phyloP scores from a whole-genome alignment of 2,329 filamentous ascomycete species.

The Cadophora malorum region DNA sequence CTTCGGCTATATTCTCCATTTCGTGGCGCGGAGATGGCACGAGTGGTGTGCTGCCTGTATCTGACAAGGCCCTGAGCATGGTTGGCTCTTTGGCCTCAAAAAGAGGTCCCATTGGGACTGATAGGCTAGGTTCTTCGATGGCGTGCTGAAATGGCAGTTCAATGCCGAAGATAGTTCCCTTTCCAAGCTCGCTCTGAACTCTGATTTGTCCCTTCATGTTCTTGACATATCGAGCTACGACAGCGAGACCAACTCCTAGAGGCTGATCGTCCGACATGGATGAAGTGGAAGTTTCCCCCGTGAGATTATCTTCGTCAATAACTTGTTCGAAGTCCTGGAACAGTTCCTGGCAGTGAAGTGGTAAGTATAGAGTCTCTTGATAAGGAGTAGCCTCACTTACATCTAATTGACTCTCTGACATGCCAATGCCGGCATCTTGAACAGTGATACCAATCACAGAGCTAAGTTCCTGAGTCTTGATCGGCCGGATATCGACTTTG shows the following conservation, averaged over 20 bases:
- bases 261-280: constrained; percentile 52
- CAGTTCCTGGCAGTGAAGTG: constrained; percentile 45
- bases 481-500: constrained; percentile 71
- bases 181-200: constrained; percentile 81
- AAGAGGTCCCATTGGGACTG: neutral
- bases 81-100: neutral
- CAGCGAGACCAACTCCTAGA: constrained; percentile 80
- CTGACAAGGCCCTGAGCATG: constrained; percentile 20
- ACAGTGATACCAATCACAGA: constrained; percentile 76
- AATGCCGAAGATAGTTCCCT: constrained; percentile 85
- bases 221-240: constrained; percentile 82
- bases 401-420: constrained; percentile 65
- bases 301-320: constrained; percentile 42
- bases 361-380: neutral
- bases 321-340: constrained; percentile 67
- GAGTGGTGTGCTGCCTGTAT: neutral
- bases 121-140: neutral
- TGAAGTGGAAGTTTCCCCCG: neutral
- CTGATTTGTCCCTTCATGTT: constrained; percentile 90
- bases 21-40: neutral
- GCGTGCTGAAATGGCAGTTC: constrained; percentile 68
- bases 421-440: constrained; percentile 77
- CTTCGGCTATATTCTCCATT: neutral
- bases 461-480: constrained; percentile 57
- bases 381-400: constrained; percentile 30